Evolutionary conservation across 192 early-diverging fungal species (phyloP).

Genomic region (Gaertneriomyces semiglobifer): DNA sequence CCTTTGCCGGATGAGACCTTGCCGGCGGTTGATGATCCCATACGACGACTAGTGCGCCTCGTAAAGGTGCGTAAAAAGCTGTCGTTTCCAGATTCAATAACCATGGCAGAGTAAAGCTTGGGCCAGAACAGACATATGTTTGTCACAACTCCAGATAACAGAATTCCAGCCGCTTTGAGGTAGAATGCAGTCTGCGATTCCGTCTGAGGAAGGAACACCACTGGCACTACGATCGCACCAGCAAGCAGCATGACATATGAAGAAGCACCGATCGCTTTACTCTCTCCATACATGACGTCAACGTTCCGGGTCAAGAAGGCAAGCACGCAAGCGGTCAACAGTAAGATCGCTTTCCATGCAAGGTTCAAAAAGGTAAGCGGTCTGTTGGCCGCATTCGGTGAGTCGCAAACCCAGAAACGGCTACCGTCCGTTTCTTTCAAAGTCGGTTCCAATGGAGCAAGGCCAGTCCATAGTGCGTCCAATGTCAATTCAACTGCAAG

Average conservation of each 20-base stretch:
- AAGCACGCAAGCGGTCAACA: conserved; percentile 14
- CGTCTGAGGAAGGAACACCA: conserved; percentile 20
- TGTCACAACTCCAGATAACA: conserved; percentile 9
- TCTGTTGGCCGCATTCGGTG: conserved; percentile 3
- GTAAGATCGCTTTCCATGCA: conserved; percentile 1
- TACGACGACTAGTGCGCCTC: neutral
- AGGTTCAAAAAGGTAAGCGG: conserved; percentile 6
- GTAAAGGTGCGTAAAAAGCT: neutral
- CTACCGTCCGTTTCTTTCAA: neutral
- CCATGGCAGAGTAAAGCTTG: conserved; percentile 1
- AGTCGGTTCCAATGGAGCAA: conserved; percentile 16
- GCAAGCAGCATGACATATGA: conserved; percentile 18
- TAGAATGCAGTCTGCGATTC: conserved; percentile 6
- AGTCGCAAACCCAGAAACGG: conserved; percentile 14
- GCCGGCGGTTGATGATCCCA: neutral
- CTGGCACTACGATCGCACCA: conserved; percentile 8
- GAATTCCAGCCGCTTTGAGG: conserved; percentile 20
- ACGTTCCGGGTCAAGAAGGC: conserved; percentile 21
- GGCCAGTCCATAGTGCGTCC: conserved; percentile 17
- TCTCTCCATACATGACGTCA: conserved; percentile 18
- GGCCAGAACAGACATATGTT: conserved; percentile 21
- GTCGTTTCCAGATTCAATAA: conserved; percentile 1
- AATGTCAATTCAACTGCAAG: conserved; percentile 15
- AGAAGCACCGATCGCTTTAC: conserved; percentile 13
- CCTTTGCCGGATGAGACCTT: neutral